Percentiles rank a stretch among this genome's conserved stretches.
Conservation (phyloP, 1,139 yeast genomes). For the Candida gigantensis region DNA sequence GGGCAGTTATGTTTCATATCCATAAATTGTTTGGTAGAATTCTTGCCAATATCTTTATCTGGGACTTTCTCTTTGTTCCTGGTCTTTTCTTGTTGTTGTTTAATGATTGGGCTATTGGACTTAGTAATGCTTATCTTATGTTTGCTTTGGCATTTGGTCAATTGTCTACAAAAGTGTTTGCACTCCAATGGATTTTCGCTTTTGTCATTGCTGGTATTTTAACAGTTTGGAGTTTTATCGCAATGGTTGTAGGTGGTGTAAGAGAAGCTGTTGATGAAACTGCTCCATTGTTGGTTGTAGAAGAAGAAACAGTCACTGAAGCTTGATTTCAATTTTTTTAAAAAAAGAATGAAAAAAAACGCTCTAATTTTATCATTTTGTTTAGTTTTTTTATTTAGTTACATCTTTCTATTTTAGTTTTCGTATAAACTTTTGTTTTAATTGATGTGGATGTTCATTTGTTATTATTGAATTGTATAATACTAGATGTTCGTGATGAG, state of each 20-base stretch:
- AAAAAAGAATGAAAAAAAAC: background rate
- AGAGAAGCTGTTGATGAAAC: constrained; percentile 17
- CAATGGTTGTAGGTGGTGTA: constrained; percentile 33
- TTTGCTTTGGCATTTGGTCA: constrained; percentile 74
- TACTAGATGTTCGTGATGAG: constrained; percentile 67
- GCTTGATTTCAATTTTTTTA: background rate
- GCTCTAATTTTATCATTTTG: too few relatives aligned
- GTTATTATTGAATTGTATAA: constrained; percentile 67
- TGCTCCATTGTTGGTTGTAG: constrained; percentile 29
- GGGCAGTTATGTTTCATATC: constrained; percentile 65
- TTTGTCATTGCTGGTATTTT: constrained; percentile 60
- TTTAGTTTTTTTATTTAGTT: background rate
- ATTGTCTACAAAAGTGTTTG: constrained; percentile 64
- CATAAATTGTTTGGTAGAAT: constrained; percentile 64
- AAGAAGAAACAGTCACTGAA: constrained; percentile 11
- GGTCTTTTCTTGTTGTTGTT: constrained; percentile 54
- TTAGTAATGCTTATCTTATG: constrained; percentile 55
- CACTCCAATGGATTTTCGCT: constrained; percentile 85
- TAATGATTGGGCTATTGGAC: constrained; percentile 73
- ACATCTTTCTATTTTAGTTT: constrained; percentile 52
- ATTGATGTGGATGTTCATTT: constrained; percentile 52
- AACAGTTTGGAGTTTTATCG: constrained; percentile 47
- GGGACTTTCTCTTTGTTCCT: constrained; percentile 77
- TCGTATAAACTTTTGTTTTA: constrained; percentile 56
- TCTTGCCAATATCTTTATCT: constrained; percentile 69